phyloP scores from a whole-genome alignment of 495 filamentous ascomycete genomes.

The Choiromyces venosus region DNA sequence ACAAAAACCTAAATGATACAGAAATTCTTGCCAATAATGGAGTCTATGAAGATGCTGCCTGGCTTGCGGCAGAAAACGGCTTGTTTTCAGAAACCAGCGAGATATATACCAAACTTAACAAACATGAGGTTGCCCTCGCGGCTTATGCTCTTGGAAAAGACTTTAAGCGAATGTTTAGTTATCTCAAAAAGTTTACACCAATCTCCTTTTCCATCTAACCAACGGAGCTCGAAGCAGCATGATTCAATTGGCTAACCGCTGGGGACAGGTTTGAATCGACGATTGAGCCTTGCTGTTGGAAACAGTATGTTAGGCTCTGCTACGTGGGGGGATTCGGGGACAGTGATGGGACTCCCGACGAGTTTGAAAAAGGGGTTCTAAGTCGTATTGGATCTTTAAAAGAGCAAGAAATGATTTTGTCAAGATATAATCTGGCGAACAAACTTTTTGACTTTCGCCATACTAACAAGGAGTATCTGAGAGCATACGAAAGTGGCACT shows the following conservation, averaged over 20 bases:
- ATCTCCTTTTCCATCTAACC: neutral
- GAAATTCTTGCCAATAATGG: slow-evolving; percentile 21
- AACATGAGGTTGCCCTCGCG: slow-evolving; percentile 16
- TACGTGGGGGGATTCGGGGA: slow-evolving; percentile 5
- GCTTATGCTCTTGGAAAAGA: slow-evolving; percentile 3
- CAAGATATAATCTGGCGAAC: slow-evolving; percentile 22
- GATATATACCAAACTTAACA: slow-evolving; percentile 13
- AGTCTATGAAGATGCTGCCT: slow-evolving; percentile 20
- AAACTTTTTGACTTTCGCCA: slow-evolving; percentile 9
- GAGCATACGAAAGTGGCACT: slow-evolving; percentile 17
- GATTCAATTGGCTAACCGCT: neutral
- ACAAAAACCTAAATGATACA: neutral
- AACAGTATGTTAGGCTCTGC: slow-evolving; percentile 14
- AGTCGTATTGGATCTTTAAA: slow-evolving; percentile 2
- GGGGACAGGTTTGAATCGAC: slow-evolving; percentile 2
- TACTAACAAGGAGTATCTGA: neutral
- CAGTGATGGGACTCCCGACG: neutral
- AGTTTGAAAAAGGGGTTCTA: neutral
- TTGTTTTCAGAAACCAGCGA: slow-evolving; percentile 13
- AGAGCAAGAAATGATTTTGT: slow-evolving; percentile 9
- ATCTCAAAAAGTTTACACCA: slow-evolving; percentile 11
- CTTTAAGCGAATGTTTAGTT: slow-evolving; percentile 7
- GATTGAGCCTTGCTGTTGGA: slow-evolving; percentile 14
- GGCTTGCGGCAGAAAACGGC: neutral
- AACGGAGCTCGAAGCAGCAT: too few relatives aligned